Evolutionary conservation across 2,329 filamentous ascomycete species (phyloP).

Genomic region (Alternaria tenuissima): DNA sequence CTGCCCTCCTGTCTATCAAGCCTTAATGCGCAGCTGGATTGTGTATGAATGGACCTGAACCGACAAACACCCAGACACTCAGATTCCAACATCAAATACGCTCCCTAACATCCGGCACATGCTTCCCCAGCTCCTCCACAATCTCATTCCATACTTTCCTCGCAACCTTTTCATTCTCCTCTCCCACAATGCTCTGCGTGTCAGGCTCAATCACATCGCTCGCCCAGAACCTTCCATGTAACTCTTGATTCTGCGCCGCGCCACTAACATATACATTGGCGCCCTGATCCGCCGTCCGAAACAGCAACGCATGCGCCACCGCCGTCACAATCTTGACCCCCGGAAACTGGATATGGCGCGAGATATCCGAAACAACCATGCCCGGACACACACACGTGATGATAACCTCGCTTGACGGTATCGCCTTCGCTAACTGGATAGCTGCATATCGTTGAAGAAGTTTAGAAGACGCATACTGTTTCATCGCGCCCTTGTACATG

Average conservation of each 20-base stretch:
- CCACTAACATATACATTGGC: not conserved
- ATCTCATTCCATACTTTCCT: too few relatives aligned
- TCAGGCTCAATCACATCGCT: not conserved
- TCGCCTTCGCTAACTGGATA: not conserved
- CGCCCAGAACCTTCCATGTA: not conserved
- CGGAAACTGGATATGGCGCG: not conserved
- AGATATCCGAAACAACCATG: not conserved
- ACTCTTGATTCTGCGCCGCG: not conserved
- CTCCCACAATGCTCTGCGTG: not conserved
- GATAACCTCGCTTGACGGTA: not conserved
- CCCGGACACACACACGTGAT: not conserved
- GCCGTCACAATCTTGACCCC: not conserved
- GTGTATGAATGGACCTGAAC: too few relatives aligned
- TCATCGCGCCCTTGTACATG: not conserved
- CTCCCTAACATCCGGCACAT: too few relatives aligned
- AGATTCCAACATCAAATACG: too few relatives aligned
- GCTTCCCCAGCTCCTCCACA: too few relatives aligned
- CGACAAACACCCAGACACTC: too few relatives aligned
- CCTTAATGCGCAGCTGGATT: too few relatives aligned
- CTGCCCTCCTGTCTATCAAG: too few relatives aligned
- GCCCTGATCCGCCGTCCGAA: not conserved
- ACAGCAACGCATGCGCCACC: not conserved
- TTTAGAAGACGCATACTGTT: not conserved
- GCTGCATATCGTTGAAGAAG: not conserved
- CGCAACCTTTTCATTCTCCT: not conserved